Conservation (phyloP, 2,329 filamentous ascomycete genomes). For the Magnaporthiopsis rhizophila region DNA sequence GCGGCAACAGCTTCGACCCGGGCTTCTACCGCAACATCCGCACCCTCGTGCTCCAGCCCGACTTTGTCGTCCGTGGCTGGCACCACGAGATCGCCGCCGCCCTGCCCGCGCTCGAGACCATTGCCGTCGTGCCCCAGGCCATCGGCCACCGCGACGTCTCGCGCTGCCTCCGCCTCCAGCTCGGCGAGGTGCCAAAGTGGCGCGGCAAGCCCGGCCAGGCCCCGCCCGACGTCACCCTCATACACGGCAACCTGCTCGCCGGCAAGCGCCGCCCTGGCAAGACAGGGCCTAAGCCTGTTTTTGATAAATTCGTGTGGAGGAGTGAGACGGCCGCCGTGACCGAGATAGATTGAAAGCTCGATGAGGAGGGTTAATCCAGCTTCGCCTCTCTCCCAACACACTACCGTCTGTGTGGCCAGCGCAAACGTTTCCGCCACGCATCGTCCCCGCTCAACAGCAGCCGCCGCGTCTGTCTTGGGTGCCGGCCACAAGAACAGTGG, state of each 20-base stretch:
- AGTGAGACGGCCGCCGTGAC: background rate
- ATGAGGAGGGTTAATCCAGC: background rate
- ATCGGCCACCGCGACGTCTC: background rate
- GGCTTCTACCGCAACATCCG: background rate
- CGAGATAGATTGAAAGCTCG: background rate
- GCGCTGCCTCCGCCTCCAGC: background rate
- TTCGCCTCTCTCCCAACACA: background rate
- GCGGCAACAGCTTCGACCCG: background rate
- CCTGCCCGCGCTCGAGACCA: background rate
- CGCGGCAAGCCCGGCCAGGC: too few relatives aligned
- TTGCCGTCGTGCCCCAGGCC: background rate
- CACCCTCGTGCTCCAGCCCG: constrained; percentile 5
- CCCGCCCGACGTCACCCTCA: background rate
- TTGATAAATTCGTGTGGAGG: background rate
- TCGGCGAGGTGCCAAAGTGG: background rate
- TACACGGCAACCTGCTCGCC: background rate
- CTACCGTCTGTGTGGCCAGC: background rate
- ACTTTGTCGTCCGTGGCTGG: background rate
- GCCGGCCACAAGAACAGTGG: too few relatives aligned
- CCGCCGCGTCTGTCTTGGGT: background rate
- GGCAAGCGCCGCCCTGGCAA: background rate
- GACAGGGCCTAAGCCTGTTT: background rate
- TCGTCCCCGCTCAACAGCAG: background rate
- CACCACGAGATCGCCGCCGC: too few relatives aligned
- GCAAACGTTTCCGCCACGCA: background rate